Conservation (phyloP, 2,329 filamentous ascomycete genomes). For the Piedraia hortae region DNA sequence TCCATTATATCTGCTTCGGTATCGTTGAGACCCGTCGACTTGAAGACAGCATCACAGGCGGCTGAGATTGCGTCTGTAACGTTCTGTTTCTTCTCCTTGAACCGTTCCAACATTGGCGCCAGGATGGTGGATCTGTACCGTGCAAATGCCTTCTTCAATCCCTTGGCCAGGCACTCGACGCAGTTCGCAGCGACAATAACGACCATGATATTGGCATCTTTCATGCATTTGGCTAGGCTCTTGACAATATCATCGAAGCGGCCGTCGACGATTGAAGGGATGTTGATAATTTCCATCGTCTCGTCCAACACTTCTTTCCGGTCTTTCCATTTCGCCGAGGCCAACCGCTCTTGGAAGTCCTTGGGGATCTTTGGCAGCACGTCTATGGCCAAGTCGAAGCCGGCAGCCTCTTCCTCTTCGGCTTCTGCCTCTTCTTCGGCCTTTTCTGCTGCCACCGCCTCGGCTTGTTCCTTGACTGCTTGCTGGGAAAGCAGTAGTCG, state of each 20-base stretch:
- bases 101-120: conserved; percentile 70
- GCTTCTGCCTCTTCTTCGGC: conserved; percentile 41
- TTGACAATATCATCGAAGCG: conserved; percentile 65
- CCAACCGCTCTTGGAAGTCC: conserved; percentile 57
- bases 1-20: conserved; percentile 76
- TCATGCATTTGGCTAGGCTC: conserved; percentile 84
- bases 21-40: conserved; percentile 44
- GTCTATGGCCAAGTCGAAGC: too few relatives aligned
- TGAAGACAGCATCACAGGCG: conserved; percentile 48
- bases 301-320: conserved; percentile 81
- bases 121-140: conserved; percentile 63
- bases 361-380: conserved; percentile 55
- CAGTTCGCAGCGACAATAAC: conserved; percentile 84
- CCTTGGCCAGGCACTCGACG: conserved; percentile 68
- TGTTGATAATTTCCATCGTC: conserved; percentile 46
- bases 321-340: conserved; percentile 94
- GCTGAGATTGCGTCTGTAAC: conserved; percentile 70
- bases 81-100: conserved; percentile 88
- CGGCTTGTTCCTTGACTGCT: conserved; percentile 47
- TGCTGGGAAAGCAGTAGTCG: conserved; percentile 71
- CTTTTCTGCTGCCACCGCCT: conserved; percentile 23
- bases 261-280: conserved; percentile 74
- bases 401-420: conserved; percentile 41
- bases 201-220: conserved; percentile 89
- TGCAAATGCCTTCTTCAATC: conserved; percentile 46